Evolutionary conservation across 495 filamentous ascomycete genomes (phyloP).

Genomic region (Aspergillus ostianus): DNA sequence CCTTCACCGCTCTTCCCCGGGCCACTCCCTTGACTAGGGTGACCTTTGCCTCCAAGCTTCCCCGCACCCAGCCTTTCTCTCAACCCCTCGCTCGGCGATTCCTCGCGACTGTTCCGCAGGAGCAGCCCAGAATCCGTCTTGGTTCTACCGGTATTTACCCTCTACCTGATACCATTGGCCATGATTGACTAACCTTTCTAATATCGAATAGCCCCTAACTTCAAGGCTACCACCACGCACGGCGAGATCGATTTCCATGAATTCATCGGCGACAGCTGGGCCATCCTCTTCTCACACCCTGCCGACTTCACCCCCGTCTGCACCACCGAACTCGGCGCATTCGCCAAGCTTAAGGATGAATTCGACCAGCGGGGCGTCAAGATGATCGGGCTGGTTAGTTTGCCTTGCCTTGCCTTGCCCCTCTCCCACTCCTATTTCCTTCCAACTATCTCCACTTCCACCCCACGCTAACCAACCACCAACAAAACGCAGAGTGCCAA

Average conservation of each 20-base stretch:
- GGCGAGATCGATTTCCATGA: constrained; percentile 66
- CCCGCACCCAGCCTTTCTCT: constrained; percentile 22
- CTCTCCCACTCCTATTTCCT: neutral
- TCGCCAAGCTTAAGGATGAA: constrained; percentile 60
- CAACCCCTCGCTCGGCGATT: constrained; percentile 35
- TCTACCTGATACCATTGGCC: neutral
- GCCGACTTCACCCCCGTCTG: constrained; percentile 71
- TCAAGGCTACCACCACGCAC: constrained; percentile 62
- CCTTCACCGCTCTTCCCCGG: constrained; percentile 26
- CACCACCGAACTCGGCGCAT: constrained; percentile 68
- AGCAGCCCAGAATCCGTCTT: constrained; percentile 62
- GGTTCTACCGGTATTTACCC: constrained; percentile 46
- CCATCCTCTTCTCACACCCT: constrained; percentile 67
- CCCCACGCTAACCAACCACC: neutral
- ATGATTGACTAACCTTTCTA: constrained; percentile 3
- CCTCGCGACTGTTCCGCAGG: constrained; percentile 28
- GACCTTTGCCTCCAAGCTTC: constrained; percentile 15
- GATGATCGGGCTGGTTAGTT: constrained; percentile 60
- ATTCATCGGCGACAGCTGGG: constrained; percentile 60
- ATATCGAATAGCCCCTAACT: constrained; percentile 52
- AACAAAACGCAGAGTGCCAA: constrained; percentile 49
- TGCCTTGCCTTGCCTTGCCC: neutral
- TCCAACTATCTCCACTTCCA: neutral
- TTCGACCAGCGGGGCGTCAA: constrained; percentile 63
- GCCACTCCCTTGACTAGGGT: constrained; percentile 23